A percentile compares a stretch with the other conserved stretches of the same genome.
These are phyloP conservation scores for Peniophora sp. DNA, from an alignment of 1,284 basidiomycete species.

Conservation along the genomic window DNA sequence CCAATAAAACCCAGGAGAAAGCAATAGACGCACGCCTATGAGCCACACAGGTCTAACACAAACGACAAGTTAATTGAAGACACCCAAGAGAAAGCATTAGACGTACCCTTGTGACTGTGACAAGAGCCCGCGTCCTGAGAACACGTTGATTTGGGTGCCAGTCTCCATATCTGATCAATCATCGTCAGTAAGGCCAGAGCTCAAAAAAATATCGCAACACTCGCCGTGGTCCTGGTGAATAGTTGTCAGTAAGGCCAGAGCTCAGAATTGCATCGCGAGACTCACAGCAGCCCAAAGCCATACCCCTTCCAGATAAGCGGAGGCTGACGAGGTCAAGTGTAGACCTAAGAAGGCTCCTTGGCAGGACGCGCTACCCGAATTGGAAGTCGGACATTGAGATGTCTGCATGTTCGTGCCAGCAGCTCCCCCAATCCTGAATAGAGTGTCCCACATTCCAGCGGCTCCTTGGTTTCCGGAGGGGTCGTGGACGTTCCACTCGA, in stretches of 20 bases:
- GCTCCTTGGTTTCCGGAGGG: conserved; percentile 47
- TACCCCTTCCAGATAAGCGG: conserved; percentile 54
- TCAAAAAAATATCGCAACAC: no score
- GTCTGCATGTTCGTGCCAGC: conserved; percentile 10
- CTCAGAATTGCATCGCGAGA: no score
- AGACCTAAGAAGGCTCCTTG: conserved; percentile 53
- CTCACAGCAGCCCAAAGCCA: conserved; percentile 68
- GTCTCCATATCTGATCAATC: conserved; percentile 19
- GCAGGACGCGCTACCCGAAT: conserved; percentile 32
- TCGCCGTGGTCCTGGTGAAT: no score
- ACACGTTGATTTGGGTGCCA: conserved; percentile 49
- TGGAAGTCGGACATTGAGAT: conserved; percentile 32
- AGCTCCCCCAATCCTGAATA: conserved; percentile 32
- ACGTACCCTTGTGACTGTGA: conserved; percentile 69
- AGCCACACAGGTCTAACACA: no score
- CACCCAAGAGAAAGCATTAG: conserved; percentile 12
- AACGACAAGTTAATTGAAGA: background rate
- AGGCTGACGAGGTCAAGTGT: conserved; percentile 51
- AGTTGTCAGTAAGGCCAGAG: no score
- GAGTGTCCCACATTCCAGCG: conserved; percentile 61
- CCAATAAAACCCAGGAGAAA: no score
- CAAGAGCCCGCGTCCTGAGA: conserved; percentile 66
- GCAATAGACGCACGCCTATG: no score
- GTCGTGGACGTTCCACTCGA: conserved; percentile 68
- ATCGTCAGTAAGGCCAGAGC: no score